Evolutionary conservation across 176 grass and related monocot genomes (phyloP).

Genomic region (Zea luxurians): DNA sequence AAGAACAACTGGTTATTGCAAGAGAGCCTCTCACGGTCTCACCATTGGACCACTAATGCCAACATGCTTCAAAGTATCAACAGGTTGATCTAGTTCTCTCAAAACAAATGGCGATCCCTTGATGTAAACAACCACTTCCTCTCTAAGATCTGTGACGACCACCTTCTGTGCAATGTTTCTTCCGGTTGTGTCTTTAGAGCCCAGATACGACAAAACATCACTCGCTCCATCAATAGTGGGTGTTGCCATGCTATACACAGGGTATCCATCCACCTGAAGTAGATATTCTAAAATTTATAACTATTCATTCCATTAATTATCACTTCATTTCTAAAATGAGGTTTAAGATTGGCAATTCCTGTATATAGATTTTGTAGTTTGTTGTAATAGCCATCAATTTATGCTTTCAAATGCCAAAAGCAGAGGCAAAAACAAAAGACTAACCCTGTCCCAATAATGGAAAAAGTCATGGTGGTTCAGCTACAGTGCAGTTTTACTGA

Average conservation of each 20-base stretch:
- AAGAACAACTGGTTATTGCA: conserved; percentile 8
- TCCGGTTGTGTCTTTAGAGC: conserved; percentile 66
- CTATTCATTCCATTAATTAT: conserved; percentile 19
- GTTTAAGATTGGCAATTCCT: background rate
- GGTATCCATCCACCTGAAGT: conserved; percentile 88
- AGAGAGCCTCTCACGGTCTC: conserved; percentile 69
- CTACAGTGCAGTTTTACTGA: background rate
- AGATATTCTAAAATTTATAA: conserved; percentile 1
- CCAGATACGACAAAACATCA: conserved; percentile 87
- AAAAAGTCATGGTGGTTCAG: background rate
- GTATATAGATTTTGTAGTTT: background rate
- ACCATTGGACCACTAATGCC: conserved; percentile 94
- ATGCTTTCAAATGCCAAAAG: background rate
- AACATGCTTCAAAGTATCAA: conserved; percentile 99
- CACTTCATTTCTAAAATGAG: conserved; percentile 22
- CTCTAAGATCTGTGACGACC: conserved; percentile 75
- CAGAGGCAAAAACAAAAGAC: background rate
- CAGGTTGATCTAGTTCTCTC: conserved; percentile 94
- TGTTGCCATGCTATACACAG: conserved; percentile 96
- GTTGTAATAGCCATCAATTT: conserved; percentile 22
- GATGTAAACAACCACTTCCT: conserved; percentile 96
- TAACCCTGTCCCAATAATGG: background rate
- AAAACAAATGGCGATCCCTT: conserved; percentile 95
- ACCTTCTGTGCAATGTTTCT: conserved; percentile 57
- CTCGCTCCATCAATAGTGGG: conserved; percentile 89